phyloP scores from a whole-genome alignment of 108 stramenopile genomes.

The Mediolabrus comicus region DNA sequence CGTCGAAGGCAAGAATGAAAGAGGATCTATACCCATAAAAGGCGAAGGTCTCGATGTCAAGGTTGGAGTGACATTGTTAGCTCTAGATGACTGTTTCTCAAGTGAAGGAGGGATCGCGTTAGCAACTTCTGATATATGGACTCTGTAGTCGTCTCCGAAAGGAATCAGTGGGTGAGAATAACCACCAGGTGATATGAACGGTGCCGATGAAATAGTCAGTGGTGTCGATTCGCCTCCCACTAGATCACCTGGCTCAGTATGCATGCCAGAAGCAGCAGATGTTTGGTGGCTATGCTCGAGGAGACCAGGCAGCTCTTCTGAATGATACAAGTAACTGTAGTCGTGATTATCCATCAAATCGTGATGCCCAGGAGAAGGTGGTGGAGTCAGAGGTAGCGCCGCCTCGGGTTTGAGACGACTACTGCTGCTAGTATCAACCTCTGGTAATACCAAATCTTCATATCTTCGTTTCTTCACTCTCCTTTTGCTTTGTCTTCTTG shows the following conservation, averaged over 20 bases:
- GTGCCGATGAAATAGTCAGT: too few species aligned
- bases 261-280: neutral
- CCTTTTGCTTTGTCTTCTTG: neutral
- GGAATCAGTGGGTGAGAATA: conserved; percentile 17
- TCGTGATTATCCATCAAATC: neutral
- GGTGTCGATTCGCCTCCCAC: too few species aligned
- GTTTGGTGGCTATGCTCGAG: neutral
- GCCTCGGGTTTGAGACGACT: neutral
- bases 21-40: neutral
- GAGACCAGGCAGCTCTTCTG: neutral
- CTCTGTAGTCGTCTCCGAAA: conserved; percentile 19
- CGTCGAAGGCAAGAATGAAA: neutral
- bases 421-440: neutral
- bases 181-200: neutral
- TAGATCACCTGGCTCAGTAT: neutral
- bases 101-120: conserved; percentile 25
- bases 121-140: conserved; percentile 24
- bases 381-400: neutral
- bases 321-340: neutral
- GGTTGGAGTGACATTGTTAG: neutral
- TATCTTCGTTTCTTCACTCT: neutral
- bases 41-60: neutral
- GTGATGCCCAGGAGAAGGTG: neutral
- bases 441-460: neutral
- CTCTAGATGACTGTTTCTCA: neutral